A percentile compares a stretch with the other conserved stretches of the same genome.
Conservation (phyloP, 345 rosid genomes). For the Eucalyptus caleyi region DNA sequence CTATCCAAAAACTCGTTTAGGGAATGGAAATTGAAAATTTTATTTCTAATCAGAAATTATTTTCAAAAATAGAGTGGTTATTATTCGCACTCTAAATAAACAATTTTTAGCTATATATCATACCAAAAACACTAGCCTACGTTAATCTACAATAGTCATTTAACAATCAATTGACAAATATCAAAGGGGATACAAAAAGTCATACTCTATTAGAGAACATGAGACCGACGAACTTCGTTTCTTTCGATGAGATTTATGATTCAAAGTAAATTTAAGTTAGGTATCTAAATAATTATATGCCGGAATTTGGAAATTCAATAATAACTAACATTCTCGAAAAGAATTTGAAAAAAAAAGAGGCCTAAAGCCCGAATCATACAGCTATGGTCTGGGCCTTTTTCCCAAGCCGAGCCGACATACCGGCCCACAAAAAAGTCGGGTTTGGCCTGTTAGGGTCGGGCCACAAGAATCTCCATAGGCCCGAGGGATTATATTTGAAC, state of each 20-base stretch:
- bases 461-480: neutral
- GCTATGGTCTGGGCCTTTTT: neutral
- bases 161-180: neutral
- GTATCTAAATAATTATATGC: neutral
- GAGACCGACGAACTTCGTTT: neutral
- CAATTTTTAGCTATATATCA: no score
- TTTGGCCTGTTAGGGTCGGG: neutral
- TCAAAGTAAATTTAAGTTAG: neutral
- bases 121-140: no score
- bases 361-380: neutral
- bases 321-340: neutral
- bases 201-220: neutral
- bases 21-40: accelerated
- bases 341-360: accelerated
- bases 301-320: neutral
- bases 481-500: neutral
- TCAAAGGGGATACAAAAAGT: neutral
- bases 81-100: no score
- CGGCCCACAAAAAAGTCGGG: neutral
- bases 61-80: accelerated
- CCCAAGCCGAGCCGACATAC: neutral
- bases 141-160: no score
- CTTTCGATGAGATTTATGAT: neutral
- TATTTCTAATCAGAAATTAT: no score
- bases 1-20: accelerated